Conservation (phyloP, 768 basidiomycete species). For the Termitomyces sp. region DNA sequence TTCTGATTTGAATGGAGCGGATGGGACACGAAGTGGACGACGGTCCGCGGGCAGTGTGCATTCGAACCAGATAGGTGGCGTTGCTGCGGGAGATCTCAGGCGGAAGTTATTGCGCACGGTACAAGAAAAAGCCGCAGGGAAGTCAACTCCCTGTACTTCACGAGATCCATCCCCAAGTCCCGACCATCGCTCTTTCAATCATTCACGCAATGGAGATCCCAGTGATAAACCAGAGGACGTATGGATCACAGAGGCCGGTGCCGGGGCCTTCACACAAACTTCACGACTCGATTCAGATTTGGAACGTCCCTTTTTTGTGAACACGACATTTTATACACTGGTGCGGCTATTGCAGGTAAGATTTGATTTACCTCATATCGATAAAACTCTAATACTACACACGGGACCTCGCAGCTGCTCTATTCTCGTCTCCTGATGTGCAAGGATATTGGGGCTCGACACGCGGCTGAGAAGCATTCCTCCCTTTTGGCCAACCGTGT, state of each 20-base stretch:
- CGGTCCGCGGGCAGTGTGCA: conserved; percentile 41
- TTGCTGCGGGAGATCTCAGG: conserved; percentile 66
- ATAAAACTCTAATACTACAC: conserved; percentile 10
- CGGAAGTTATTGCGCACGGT: conserved; percentile 78
- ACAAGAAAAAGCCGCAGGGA: conserved; percentile 48
- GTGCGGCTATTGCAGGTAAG: conserved; percentile 85
- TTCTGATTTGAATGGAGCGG: conserved; percentile 27
- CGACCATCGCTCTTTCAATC: conserved; percentile 29
- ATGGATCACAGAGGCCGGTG: conserved; percentile 56
- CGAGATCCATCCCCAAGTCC: conserved; percentile 38
- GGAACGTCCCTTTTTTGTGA: conserved; percentile 76
- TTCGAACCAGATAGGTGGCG: conserved; percentile 38
- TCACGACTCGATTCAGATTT: conserved; percentile 20
- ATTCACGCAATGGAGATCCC: conserved; percentile 25
- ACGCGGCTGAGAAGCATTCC: conserved; percentile 64
- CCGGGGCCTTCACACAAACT: conserved; percentile 22
- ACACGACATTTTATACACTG: conserved; percentile 90
- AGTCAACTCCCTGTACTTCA: conserved; percentile 35
- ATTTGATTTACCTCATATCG: conserved; percentile 13
- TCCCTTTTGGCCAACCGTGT: conserved; percentile 74
- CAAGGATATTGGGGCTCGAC: conserved; percentile 73
- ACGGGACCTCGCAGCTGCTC: conserved; percentile 54
- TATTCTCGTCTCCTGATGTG: conserved; percentile 86
- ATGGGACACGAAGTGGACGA: conserved; percentile 39
- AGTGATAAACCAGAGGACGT: conserved; percentile 38